phyloP scores from a whole-genome alignment of 2,329 filamentous ascomycete species.

The Thielaviopsis euricoi region DNA sequence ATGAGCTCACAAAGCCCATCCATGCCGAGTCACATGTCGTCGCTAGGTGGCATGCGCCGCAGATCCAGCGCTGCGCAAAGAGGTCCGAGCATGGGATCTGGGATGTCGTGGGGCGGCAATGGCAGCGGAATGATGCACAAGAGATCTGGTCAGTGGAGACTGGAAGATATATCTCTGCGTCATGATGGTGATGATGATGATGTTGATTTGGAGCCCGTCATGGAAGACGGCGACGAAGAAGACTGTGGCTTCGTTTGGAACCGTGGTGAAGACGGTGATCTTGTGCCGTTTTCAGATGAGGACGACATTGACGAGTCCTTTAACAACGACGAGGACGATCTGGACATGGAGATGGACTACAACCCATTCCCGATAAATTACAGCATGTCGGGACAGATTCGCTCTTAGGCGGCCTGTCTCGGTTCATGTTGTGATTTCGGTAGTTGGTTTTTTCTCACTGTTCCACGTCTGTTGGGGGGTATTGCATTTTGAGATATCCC shows the following conservation, averaged over 20 bases:
- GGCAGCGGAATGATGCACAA: not conserved
- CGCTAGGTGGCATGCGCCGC: constrained; percentile 1
- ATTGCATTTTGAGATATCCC: not conserved
- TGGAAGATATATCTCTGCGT: not conserved
- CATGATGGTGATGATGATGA: constrained; percentile 3
- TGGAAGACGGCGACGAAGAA: constrained; percentile 25
- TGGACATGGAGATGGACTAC: constrained; percentile 20
- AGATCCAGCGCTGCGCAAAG: constrained; percentile 1
- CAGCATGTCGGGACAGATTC: not conserved
- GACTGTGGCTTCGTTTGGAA: constrained; percentile 41
- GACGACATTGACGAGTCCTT: constrained; percentile 31
- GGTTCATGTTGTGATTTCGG: not conserved
- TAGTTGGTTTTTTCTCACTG: not conserved
- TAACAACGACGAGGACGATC: constrained; percentile 27
- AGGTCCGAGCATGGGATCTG: not conserved
- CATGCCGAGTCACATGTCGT: constrained; percentile 20
- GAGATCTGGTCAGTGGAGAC: constrained; percentile 3
- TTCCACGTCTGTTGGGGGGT: not conserved
- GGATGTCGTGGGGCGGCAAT: not conserved
- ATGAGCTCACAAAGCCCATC: constrained; percentile 45
- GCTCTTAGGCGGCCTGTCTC: not conserved
- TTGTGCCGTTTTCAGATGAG: constrained; percentile 35
- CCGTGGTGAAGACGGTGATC: constrained; percentile 39
- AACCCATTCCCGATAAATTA: constrained; percentile 25
- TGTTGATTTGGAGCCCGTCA: constrained; percentile 9